A percentile compares a stretch with the other conserved stretches of the same genome.
phyloP scores from a whole-genome alignment of 2,329 filamentous ascomycete species.

The Fusarium abutilonis region DNA sequence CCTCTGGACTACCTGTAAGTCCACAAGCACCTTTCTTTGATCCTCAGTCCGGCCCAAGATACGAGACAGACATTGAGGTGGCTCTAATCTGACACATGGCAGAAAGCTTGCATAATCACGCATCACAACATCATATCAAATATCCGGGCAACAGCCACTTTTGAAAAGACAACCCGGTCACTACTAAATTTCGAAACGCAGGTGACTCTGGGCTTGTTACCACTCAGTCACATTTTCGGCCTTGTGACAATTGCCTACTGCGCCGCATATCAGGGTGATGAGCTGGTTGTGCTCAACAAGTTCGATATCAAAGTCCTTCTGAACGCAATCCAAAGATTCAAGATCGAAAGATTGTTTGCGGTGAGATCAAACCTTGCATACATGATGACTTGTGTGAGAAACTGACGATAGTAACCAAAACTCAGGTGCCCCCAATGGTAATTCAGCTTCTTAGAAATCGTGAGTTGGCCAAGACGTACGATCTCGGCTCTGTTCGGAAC shows the following conservation, averaged over 20 bases:
- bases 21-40: no score
- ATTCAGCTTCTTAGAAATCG: slow-evolving; percentile 77
- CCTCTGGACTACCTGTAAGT: no score
- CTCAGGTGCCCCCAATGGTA: slow-evolving; percentile 71
- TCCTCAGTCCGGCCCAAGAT: no score
- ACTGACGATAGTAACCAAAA: no score
- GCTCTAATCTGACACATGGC: no score
- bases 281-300: slow-evolving; percentile 74
- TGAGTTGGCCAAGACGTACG: slow-evolving; percentile 66
- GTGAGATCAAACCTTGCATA: slow-evolving; percentile 52
- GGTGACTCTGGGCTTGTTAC: slow-evolving; percentile 68
- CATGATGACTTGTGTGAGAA: no score
- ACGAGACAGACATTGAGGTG: no score
- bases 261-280: slow-evolving; percentile 75
- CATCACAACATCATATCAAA: no score
- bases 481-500: slow-evolving; percentile 72
- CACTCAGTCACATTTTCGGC: slow-evolving; percentile 81
- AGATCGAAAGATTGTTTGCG: slow-evolving; percentile 72
- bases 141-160: no score
- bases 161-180: no score
- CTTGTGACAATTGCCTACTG: slow-evolving; percentile 75
- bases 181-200: not conserved
- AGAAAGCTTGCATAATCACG: no score
- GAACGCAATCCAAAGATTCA: slow-evolving; percentile 70
- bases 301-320: slow-evolving; percentile 75